Conservation (phyloP, 1,284 basidiomycete species). For the Takashimella tepidaria region DNA sequence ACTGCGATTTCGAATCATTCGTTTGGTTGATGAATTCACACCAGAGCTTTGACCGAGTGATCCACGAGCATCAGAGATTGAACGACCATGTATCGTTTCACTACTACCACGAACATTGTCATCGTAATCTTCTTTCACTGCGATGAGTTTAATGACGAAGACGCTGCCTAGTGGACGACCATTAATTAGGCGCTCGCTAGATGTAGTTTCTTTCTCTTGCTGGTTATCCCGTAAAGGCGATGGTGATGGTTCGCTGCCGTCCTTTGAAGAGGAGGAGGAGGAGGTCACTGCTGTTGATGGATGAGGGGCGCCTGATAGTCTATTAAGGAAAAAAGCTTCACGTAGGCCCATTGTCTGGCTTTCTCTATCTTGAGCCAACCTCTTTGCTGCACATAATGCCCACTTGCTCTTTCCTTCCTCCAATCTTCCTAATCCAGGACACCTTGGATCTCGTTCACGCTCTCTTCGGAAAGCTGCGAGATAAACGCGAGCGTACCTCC, state of each 20-base stretch:
- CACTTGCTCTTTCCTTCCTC: constrained; percentile 26
- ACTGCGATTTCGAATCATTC: background rate
- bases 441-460: background rate
- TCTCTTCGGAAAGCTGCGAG: constrained; percentile 39
- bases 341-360: constrained; percentile 48
- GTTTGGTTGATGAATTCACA: too few relatives aligned
- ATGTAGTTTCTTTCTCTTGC: background rate
- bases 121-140: constrained; percentile 39
- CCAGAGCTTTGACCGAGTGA: background rate
- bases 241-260: background rate
- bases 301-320: constrained; percentile 22
- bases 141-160: constrained; percentile 38
- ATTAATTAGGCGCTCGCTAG: background rate
- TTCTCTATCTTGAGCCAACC: constrained; percentile 47
- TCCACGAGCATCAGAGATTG: background rate
- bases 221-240: constrained; percentile 14
- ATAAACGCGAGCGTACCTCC: constrained; percentile 49
- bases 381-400: constrained; percentile 50
- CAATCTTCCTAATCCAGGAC: background rate
- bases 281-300: too few relatives aligned
- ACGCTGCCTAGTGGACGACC: constrained; percentile 20
- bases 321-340: constrained; percentile 51
- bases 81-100: background rate
- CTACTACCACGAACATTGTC: background rate
- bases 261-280: too few relatives aligned